Evolutionary conservation across 768 basidiomycete species (phyloP).

Genomic region (Lactarius indigo): DNA sequence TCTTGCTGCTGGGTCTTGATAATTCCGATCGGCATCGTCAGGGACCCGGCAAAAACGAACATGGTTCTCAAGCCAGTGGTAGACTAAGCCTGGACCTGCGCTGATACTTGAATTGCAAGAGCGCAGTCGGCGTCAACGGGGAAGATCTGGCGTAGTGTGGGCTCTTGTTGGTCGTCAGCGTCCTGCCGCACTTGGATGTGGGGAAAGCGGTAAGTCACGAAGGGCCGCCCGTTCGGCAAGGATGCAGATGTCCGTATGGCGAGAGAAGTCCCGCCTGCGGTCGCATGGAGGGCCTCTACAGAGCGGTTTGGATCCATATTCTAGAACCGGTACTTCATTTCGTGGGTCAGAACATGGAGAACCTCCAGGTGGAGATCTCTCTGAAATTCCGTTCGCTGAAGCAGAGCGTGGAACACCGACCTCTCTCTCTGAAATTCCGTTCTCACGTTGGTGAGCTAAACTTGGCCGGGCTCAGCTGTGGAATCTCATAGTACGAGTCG

Average conservation of each 20-base stretch:
- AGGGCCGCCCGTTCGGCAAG: constrained; percentile 77
- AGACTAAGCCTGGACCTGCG: constrained; percentile 46
- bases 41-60: constrained; percentile 41
- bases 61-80: too few species aligned
- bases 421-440: not conserved
- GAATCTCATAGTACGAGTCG: constrained; percentile 32
- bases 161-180: constrained; percentile 32
- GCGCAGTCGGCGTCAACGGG: constrained; percentile 80
- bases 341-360: not conserved
- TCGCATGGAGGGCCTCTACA: constrained; percentile 41
- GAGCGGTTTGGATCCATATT: constrained; percentile 43
- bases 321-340: constrained; percentile 81
- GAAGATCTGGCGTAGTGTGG: constrained; percentile 69
- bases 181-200: constrained; percentile 56
- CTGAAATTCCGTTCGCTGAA: too few species aligned
- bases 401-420: not conserved
- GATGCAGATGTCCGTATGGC: constrained; percentile 56
- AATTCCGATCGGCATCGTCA: constrained; percentile 81
- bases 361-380: too few species aligned
- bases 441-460: not conserved
- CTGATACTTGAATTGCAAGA: constrained; percentile 48
- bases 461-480: constrained; percentile 27
- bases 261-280: constrained; percentile 34
- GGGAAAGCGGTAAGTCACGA: constrained; percentile 52
- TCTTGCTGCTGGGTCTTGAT: constrained; percentile 84